Evolutionary conservation across 1,284 basidiomycete species (phyloP), one percentile per base, ranked within the genome.

Genomic region (Rugiboletus extremiorientalis): DNA sequence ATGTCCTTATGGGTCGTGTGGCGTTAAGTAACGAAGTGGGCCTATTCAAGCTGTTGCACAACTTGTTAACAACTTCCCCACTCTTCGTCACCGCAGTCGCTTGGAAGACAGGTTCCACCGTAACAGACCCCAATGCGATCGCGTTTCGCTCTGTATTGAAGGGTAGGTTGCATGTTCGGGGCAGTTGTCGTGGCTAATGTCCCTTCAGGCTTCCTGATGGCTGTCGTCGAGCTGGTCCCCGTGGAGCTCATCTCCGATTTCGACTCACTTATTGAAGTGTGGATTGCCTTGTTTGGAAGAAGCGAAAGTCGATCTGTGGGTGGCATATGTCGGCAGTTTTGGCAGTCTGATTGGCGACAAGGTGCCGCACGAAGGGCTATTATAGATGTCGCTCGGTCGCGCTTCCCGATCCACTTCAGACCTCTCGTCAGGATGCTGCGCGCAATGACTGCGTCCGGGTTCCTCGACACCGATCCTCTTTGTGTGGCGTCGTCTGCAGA

Each of bases 141-240:
- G 91, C 90, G 4, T 93, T 88, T 71, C 84, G 92, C 31, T 89
- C 91, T 23, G 85, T 94, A 20, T 67, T 94, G 56, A 94, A 94
- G 81, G 91, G 93, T 89, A 48, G 31, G 74, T 66, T 1, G 15
- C 49, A 10, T 34, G 2, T 8, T 52, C 18, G 16, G 40, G 31
- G 18, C 40, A 23, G 30, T 27, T 25, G 6, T 42, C 11, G 23
- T 52, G 7, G 28, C 43, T 68, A 8, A 67, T 45, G 8, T 40
- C 40, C 14, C 38, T 42, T 48, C 66, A 88, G 89, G 89, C 45
- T 79, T 92, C 37, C 56, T 92, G 25, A 84, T 91, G 55, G 80
- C 84, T 2, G 77, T 93, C 23, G 80, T 88, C 20, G 91, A 93
- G 62, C 79, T 93, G 9, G 77, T 88, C 14, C 84, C 86, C 2